Percentiles rank a stretch among this genome's conserved stretches.
Evolutionary conservation across 352 stramenopile species (phyloP).

Genomic region (Thraustotheca clavata): DNA sequence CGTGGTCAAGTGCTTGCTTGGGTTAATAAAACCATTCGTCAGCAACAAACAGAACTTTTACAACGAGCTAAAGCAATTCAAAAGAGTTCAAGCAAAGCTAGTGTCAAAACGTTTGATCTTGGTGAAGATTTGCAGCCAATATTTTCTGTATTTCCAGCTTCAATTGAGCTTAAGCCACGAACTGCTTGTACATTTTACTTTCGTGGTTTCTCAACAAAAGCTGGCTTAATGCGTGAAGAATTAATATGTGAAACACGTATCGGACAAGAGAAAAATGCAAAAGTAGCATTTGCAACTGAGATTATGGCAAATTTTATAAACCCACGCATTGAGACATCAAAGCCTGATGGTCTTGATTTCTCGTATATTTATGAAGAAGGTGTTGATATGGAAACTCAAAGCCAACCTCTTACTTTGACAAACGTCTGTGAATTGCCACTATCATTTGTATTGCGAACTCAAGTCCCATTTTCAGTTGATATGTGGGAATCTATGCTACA

Average conservation of each 20-base stretch:
- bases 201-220: slow-evolving; percentile 57
- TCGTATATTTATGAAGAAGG: slow-evolving; percentile 81
- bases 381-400: slow-evolving; percentile 49
- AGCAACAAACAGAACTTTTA: slow-evolving; percentile 28
- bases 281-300: slow-evolving; percentile 81
- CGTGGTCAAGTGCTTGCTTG: slow-evolving; percentile 87
- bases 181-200: slow-evolving; percentile 93
- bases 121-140: slow-evolving; percentile 40
- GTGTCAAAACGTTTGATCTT: slow-evolving; percentile 19
- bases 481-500: slow-evolving; percentile 83
- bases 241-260: slow-evolving; percentile 88
- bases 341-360: slow-evolving; percentile 56
- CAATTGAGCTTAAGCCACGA: slow-evolving; percentile 89
- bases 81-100: slow-evolving; percentile 5
- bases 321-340: slow-evolving; percentile 75
- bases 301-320: slow-evolving; percentile 88
- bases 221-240: slow-evolving; percentile 68
- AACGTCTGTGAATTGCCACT: slow-evolving; percentile 87
- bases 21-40: slow-evolving; percentile 77
- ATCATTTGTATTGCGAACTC: slow-evolving; percentile 84
- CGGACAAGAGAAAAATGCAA: slow-evolving; percentile 87
- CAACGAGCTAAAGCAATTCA: slow-evolving; percentile 26
- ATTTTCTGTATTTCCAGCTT: slow-evolving; percentile 86
- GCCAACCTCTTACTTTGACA: slow-evolving; percentile 66
- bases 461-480: slow-evolving; percentile 88